Base-by-base conservation (phyloP, 495 filamentous ascomycete species). In the Penicillium soppii region DNA sequence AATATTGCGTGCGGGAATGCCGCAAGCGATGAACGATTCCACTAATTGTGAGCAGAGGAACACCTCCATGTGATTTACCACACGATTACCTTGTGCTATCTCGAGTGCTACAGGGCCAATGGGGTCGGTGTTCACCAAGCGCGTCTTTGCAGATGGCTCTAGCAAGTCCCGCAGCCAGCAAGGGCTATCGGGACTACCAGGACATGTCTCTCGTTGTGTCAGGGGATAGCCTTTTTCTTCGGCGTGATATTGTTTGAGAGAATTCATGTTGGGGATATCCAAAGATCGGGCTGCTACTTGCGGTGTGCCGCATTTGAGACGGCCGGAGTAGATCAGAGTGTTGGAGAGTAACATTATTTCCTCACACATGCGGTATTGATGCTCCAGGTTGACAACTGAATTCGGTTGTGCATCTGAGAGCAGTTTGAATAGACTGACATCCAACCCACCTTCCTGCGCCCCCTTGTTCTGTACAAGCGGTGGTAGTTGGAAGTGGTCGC, bases 331-430 rank as follows among this genome's bases (percentile, higher is more conserved):
- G 63, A 98, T 96, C 22, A 98, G 83, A 5, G 81, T 88, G 71
- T 97, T 97, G 46, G 89, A 91, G 20, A 98, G 80, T 10, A 83
- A 79, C 94, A 97, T 97, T 45, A 98, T 87, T 25, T 97, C 92
- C 40, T 91, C 86, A 60, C 89, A 95, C 94, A 98, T 98, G 57
- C 94, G 90, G 60, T 98, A 98, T 65, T 98, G 94, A 57, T 95
- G 90, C 59, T 92, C 91, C 2, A 98, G 83, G 53, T 87, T 92
- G 55, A 92, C 88, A 9, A 97, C 91, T 1, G 91, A 90, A 19
- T 80, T 65, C 0, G 94, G 94, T 54, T 97, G 91, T 0, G 78
- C 78, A 58, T 97, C 92, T 13, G 89, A 96, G 19, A 98, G 82
- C 8, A 91, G 74, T 58, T 94, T 95, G 76, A 98, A 98, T 7